Evolutionary conservation across 169 alveolate species (phyloP).

Genomic region (Eimeria maxima): DNA sequence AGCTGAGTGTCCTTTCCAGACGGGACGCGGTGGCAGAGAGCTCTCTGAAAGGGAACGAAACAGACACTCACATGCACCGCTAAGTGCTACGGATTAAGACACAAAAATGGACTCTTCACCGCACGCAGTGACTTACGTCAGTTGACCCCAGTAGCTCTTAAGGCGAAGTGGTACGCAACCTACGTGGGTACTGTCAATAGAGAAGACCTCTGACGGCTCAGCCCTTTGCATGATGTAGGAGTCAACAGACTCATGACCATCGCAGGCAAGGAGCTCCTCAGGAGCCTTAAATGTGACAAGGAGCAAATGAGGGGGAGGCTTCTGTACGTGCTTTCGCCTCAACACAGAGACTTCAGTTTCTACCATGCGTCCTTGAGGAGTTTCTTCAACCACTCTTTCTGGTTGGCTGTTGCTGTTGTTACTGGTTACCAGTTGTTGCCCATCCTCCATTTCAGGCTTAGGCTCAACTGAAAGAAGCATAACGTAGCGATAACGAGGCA

Average conservation of each 20-base stretch:
- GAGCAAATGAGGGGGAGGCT: constrained; percentile 30
- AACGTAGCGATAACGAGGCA: constrained; percentile 55
- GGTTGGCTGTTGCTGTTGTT: background rate
- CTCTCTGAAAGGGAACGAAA: constrained; percentile 19
- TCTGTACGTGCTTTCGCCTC: background rate
- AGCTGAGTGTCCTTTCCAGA: constrained; percentile 37
- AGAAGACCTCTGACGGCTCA: constrained; percentile 70
- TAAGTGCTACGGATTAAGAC: background rate
- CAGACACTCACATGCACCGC: background rate
- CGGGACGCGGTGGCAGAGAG: constrained; percentile 53
- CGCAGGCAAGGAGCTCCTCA: background rate
- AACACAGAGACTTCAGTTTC: background rate
- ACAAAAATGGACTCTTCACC: background rate
- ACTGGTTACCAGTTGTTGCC: background rate
- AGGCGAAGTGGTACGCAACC: background rate
- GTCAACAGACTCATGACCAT: background rate
- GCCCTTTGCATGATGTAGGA: background rate
- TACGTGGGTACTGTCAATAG: constrained; percentile 71
- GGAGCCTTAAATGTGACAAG: constrained; percentile 63
- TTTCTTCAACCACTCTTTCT: background rate
- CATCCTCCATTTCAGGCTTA: background rate
- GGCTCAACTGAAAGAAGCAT: constrained; percentile 48
- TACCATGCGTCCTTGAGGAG: background rate
- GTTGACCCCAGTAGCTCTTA: background rate
- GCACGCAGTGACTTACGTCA: background rate